These are phyloP conservation scores for Phytophthora europaea DNA, from an alignment of 352 stramenopile genomes.

Conservation along the genomic window DNA sequence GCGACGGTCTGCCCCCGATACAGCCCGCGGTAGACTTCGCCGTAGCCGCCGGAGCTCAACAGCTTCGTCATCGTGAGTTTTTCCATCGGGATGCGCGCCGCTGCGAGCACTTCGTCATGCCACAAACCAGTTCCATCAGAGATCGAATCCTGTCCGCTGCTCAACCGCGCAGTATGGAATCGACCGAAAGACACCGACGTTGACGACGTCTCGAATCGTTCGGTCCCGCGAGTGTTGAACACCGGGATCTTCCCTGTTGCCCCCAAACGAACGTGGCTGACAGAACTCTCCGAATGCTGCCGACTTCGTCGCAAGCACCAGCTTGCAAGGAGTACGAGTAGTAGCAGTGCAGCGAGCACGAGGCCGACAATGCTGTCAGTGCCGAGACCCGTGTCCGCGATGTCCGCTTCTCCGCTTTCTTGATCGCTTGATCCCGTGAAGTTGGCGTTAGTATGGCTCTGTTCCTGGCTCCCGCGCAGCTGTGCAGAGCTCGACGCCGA, in stretches of 20 bases:
- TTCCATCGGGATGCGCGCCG: constrained; percentile 50
- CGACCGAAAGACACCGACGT: constrained; percentile 25
- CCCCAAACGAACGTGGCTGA: constrained; percentile 18
- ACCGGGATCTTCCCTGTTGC: constrained; percentile 30
- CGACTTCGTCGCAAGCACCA: constrained; percentile 24
- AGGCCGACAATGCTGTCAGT: constrained; percentile 23
- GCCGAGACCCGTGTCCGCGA: constrained; percentile 1
- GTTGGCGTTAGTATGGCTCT: constrained; percentile 11
- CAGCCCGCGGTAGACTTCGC: constrained; percentile 51
- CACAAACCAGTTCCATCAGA: constrained; percentile 23
- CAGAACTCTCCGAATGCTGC: constrained; percentile 14
- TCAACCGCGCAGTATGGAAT: constrained; percentile 19
- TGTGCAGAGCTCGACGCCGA: constrained; percentile 4
- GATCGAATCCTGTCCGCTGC: neutral
- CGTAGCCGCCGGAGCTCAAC: constrained; percentile 51
- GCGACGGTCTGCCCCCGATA: constrained; percentile 52
- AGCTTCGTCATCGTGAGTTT: constrained; percentile 42
- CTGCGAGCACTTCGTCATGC: constrained; percentile 36
- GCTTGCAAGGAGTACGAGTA: constrained; percentile 14
- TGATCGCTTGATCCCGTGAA: constrained; percentile 15
- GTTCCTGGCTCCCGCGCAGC: neutral
- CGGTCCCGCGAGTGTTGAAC: constrained; percentile 35
- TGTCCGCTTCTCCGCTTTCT: constrained; percentile 10
- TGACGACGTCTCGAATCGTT: constrained; percentile 39
- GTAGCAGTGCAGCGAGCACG: constrained; percentile 17